These are phyloP conservation scores for Cenococcum geophilum DNA, from an alignment of 495 filamentous ascomycete species.

Conservation along the genomic window DNA sequence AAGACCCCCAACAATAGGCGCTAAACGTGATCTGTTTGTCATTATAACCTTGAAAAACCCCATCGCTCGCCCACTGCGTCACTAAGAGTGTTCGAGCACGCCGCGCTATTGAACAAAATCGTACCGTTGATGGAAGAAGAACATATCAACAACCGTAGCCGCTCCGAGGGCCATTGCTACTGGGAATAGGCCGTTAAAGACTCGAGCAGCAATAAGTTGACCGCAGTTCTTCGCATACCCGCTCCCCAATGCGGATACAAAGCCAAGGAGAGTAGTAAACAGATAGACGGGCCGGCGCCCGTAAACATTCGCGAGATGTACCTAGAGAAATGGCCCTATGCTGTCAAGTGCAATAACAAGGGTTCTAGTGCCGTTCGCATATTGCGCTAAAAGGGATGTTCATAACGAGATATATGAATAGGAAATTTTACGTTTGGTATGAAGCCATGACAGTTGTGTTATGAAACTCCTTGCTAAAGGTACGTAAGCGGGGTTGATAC, in stretches of 20 bases:
- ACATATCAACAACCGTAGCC: slow-evolving; percentile 7
- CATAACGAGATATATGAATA: background rate
- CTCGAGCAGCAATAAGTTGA: no score
- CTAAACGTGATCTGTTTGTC: no score
- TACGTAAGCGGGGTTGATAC: slow-evolving; percentile 20
- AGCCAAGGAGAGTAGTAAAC: background rate
- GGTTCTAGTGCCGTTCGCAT: no score
- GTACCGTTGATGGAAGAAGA: slow-evolving; percentile 1
- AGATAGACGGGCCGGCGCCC: no score
- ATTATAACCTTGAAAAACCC: no score
- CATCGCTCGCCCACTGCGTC: no score
- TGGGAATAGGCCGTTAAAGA: slow-evolving; percentile 1
- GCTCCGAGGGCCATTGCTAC: slow-evolving; percentile 13
- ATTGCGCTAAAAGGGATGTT: no score
- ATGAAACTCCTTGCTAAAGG: slow-evolving; percentile 16
- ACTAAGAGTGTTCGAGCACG: no score
- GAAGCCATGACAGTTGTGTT: slow-evolving; percentile 18
- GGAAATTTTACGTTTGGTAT: slow-evolving; percentile 13
- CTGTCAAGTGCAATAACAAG: no score
- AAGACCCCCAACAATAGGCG: no score
- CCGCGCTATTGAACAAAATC: background rate
- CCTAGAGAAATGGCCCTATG: no score
- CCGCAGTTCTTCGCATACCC: background rate
- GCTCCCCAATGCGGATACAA: background rate
- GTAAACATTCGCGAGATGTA: no score